These are phyloP conservation scores for Blastocystis hominis DNA, from an alignment of 352 stramenopile genomes.

Conservation along the genomic window DNA sequence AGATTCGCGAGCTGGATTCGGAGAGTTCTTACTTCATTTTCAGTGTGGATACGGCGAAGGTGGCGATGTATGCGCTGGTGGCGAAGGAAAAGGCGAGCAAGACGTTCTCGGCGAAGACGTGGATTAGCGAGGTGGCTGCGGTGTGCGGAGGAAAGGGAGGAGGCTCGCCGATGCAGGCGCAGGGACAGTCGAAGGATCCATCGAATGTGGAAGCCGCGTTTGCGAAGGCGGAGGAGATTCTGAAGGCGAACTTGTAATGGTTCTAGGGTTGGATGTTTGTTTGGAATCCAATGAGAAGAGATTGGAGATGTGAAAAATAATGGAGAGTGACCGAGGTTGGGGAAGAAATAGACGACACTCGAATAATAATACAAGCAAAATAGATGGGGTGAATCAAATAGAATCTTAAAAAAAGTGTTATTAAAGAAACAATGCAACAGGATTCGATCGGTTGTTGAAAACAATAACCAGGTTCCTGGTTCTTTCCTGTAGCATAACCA, in stretches of 20 bases:
- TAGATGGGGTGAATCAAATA: too few species aligned
- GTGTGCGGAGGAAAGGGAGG: slow-evolving; percentile 84
- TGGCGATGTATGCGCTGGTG: slow-evolving; percentile 81
- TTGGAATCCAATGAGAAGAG: too few species aligned
- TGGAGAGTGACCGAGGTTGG: too few species aligned
- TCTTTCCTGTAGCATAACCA: too few species aligned
- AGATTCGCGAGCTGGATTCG: slow-evolving; percentile 81
- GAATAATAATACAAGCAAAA: too few species aligned
- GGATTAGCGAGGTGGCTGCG: slow-evolving; percentile 79
- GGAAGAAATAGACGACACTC: too few species aligned
- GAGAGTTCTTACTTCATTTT: slow-evolving; percentile 79
- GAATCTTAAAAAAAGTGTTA: too few species aligned
- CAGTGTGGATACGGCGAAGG: slow-evolving; percentile 74
- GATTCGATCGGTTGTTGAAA: too few species aligned
- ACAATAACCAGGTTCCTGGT: too few species aligned
- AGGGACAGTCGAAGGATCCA: slow-evolving; percentile 54
- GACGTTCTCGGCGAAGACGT: slow-evolving; percentile 78
- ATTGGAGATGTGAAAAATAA: too few species aligned
- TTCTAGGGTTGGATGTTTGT: neutral
- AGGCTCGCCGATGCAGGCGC: slow-evolving; percentile 63
- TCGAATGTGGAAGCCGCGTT: slow-evolving; percentile 28
- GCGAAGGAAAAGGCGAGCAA: slow-evolving; percentile 69
- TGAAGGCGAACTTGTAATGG: slow-evolving; percentile 13
- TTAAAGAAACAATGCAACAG: too few species aligned
- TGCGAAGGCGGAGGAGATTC: slow-evolving; percentile 48